Conservation (phyloP, 176 grass and related monocot genomes). For the Ensete glaucum region DNA sequence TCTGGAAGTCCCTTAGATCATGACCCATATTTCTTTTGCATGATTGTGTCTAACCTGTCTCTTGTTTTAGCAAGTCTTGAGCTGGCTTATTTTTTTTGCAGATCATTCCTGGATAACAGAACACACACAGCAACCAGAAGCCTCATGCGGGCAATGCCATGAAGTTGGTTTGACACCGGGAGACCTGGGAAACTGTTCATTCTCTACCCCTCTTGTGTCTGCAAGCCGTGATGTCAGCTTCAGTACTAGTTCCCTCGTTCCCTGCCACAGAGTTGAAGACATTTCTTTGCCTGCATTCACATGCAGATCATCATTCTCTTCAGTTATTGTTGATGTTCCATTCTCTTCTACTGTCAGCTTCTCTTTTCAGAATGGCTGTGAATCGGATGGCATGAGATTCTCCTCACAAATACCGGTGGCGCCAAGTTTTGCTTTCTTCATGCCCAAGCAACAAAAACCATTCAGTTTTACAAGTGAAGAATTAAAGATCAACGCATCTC, state of each 20-base stretch:
- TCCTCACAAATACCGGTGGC: slow-evolving; percentile 25
- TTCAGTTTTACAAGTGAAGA: slow-evolving; percentile 6
- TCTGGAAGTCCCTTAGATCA: not conserved
- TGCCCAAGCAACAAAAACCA: slow-evolving; percentile 20
- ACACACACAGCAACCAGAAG: slow-evolving; percentile 35
- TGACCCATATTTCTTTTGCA: not conserved
- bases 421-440: slow-evolving; percentile 73
- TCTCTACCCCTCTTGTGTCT: slow-evolving; percentile 32
- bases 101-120: slow-evolving; percentile 82
- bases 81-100: slow-evolving; percentile 15
- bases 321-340: slow-evolving; percentile 21
- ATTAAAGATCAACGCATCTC: not conserved
- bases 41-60: not conserved
- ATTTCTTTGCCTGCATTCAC: slow-evolving; percentile 37
- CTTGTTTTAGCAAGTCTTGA: not conserved
- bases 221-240: slow-evolving; percentile 74
- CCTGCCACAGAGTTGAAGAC: slow-evolving; percentile 38
- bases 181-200: slow-evolving; percentile 44
- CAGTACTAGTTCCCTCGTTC: slow-evolving; percentile 23
- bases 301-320: slow-evolving; percentile 57
- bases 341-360: slow-evolving; percentile 27
- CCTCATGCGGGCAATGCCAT: slow-evolving; percentile 27
- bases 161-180: slow-evolving; percentile 20
- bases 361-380: slow-evolving; percentile 32
- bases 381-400: slow-evolving; percentile 8